Evolutionary conservation across 1,284 basidiomycete genomes (phyloP).

Genomic region (Papiliotrema terrestris): DNA sequence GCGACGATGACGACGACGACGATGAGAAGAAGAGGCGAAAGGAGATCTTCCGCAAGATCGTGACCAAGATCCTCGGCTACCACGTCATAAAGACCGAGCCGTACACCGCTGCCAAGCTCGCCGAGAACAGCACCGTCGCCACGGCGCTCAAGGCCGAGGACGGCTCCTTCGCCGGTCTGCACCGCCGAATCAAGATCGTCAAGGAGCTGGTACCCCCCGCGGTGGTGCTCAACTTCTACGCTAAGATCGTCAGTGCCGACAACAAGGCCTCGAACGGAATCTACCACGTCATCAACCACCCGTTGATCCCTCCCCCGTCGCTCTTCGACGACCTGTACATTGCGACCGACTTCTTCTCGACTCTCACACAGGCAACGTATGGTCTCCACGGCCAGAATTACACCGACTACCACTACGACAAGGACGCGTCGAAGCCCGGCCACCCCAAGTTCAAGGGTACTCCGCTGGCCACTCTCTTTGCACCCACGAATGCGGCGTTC

Average conservation of each 20-base stretch:
- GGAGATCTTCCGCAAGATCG: constrained; percentile 52
- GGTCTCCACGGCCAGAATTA: constrained; percentile 54
- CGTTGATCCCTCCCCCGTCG: constrained; percentile 62
- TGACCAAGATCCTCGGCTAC: constrained; percentile 60
- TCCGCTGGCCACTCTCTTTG: constrained; percentile 60
- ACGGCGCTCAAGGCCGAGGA: constrained; percentile 58
- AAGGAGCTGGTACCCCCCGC: constrained; percentile 50
- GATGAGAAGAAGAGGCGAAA: constrained; percentile 57
- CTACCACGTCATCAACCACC: constrained; percentile 61
- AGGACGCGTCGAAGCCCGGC: constrained; percentile 45
- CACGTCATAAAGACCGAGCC: constrained; percentile 57
- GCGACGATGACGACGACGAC: constrained; percentile 45
- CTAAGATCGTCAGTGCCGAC: constrained; percentile 54
- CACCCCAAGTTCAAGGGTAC: constrained; percentile 53
- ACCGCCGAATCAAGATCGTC: constrained; percentile 58
- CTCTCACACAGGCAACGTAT: constrained; percentile 60
- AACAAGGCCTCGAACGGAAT: constrained; percentile 62
- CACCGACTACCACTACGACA: constrained; percentile 51
- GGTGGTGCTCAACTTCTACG: constrained; percentile 58
- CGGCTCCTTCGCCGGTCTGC: constrained; percentile 56
- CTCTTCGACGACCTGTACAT: constrained; percentile 61
- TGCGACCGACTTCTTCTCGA: constrained; percentile 57
- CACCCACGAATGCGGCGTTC: constrained; percentile 65
- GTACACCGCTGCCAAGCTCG: constrained; percentile 51
- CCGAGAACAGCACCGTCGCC: constrained; percentile 60